Conservation (phyloP, 2,329 filamentous ascomycete species). For the Colletotrichum tanaceti region DNA sequence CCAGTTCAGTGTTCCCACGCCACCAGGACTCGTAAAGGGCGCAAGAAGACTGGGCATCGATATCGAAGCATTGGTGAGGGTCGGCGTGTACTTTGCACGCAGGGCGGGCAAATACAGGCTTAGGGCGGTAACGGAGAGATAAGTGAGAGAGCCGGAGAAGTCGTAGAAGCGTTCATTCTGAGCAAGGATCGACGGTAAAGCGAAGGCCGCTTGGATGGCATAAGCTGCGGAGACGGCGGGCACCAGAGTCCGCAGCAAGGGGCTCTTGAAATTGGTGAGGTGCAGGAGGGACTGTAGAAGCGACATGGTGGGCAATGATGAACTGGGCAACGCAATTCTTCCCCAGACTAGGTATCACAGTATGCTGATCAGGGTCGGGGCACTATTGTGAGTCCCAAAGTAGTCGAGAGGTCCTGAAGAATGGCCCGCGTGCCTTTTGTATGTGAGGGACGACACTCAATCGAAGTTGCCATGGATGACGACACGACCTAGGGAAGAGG, state of each 20-base stretch:
- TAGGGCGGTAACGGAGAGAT: constrained; percentile 71
- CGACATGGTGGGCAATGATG: constrained; percentile 44
- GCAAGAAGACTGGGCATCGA: constrained; percentile 60
- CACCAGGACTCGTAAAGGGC: constrained; percentile 56
- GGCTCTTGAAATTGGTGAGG: constrained; percentile 69
- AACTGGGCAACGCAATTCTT: no score
- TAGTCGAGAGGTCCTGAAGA: not conserved
- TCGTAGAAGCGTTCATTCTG: constrained; percentile 77
- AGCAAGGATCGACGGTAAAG: constrained; percentile 69
- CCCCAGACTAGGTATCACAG: no score
- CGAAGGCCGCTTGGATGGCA: constrained; percentile 71
- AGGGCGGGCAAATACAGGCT: constrained; percentile 71
- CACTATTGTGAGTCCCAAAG: not conserved
- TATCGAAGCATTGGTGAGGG: constrained; percentile 51
- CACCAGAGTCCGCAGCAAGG: constrained; percentile 71
- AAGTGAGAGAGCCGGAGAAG: constrained; percentile 73
- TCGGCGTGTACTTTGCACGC: constrained; percentile 60
- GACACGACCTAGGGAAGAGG: constrained; percentile 28
- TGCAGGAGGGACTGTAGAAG: constrained; percentile 62
- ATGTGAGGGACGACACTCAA: not conserved
- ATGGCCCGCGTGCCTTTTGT: constrained; percentile 1
- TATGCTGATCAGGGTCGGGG: not conserved
- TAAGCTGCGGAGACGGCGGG: constrained; percentile 72
- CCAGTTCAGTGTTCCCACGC: constrained; percentile 67
- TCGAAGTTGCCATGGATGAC: constrained; percentile 29